Percentiles rank a stretch among this genome's conserved stretches.
Evolutionary conservation across 257 asterid species (phyloP).

Genomic region (Penstemon davidsonii): DNA sequence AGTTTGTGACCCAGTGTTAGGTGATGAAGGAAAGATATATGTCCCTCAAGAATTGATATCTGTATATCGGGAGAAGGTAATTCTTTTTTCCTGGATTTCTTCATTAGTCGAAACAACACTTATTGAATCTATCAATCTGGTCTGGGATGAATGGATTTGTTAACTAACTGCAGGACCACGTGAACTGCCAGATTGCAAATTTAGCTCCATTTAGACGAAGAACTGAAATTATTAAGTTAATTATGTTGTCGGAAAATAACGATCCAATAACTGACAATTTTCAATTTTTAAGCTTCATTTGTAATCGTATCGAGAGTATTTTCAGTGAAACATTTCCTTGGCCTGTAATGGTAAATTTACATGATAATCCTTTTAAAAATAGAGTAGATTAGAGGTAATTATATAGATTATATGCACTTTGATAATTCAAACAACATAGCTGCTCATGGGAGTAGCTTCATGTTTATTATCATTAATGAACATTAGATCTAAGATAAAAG

Average conservation of each 20-base stretch:
- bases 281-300: neutral
- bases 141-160: neutral
- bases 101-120: neutral
- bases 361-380: neutral
- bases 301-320: neutral
- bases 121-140: constrained; percentile 10
- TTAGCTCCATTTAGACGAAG: constrained; percentile 9
- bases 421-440: neutral
- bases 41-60: constrained; percentile 87
- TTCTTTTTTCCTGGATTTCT: constrained; percentile 4
- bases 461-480: no score
- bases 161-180: constrained; percentile 8
- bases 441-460: neutral
- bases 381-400: neutral
- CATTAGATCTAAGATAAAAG: no score
- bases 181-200: constrained; percentile 1
- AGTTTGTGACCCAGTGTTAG: constrained; percentile 99
- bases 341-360: neutral
- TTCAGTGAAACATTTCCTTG: neutral
- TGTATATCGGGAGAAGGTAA: constrained; percentile 96
- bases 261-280: neutral
- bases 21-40: constrained; percentile 97
- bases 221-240: neutral
- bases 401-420: neutral
- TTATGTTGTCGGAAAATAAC: neutral